Evolutionary conservation across 345 rosid genomes (phyloP).

Genomic region (Gossypium anomalum): DNA sequence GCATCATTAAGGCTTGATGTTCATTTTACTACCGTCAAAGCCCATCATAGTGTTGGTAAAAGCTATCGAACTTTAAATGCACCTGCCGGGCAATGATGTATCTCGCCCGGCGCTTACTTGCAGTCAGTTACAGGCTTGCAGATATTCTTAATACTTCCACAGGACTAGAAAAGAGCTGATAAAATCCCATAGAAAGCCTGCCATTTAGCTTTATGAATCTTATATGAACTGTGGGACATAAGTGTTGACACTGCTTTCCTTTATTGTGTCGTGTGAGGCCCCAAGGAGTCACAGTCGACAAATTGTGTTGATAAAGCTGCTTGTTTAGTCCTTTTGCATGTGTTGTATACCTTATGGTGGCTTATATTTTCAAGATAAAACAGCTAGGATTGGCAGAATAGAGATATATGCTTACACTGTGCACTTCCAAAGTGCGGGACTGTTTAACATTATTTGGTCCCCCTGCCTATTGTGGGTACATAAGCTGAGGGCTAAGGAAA

Average conservation of each 20-base stretch:
- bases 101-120: no score
- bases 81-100: no score
- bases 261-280: no score
- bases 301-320: neutral
- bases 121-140: neutral
- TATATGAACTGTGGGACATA: neutral
- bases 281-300: no score
- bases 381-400: neutral
- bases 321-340: neutral
- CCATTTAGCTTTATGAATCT: neutral
- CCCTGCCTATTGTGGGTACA: neutral
- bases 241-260: neutral
- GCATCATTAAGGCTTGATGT: no score
- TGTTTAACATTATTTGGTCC: constrained; percentile 14
- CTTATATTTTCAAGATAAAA: neutral
- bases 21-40: no score
- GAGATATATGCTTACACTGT: neutral
- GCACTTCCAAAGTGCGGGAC: constrained; percentile 15
- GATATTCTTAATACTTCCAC: neutral
- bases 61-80: no score
- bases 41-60: no score
- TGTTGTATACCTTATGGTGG: neutral
- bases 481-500: neutral
- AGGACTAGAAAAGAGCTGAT: neutral
- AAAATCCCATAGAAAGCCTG: neutral